These are phyloP conservation scores for Pyrus communis DNA, from an alignment of 306 rosid genomes.

Conservation along the genomic window DNA sequence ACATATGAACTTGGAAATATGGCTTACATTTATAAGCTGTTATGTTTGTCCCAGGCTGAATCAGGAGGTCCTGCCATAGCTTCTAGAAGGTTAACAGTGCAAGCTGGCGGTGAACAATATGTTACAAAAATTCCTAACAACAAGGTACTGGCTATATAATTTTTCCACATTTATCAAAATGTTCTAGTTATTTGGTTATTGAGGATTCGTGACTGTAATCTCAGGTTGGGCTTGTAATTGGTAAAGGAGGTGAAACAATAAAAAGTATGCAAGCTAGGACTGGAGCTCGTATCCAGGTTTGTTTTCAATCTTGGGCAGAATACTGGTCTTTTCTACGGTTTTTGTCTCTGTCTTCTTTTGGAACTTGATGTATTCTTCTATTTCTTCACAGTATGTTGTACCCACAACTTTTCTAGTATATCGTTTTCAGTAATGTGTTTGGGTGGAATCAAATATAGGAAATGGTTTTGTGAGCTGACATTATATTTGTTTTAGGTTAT, in stretches of 20 bases:
- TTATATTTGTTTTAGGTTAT: conserved; percentile 52
- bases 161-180: background rate
- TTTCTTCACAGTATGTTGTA: background rate
- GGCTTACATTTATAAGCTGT: background rate
- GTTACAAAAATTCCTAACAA: conserved; percentile 75
- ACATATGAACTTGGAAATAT: background rate
- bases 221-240: conserved; percentile 95
- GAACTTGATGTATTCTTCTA: background rate
- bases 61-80: conserved; percentile 78
- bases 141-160: conserved; percentile 43
- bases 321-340: background rate
- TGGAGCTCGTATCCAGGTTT: conserved; percentile 94
- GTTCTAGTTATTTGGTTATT: background rate
- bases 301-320: background rate
- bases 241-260: conserved; percentile 95
- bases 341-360: background rate
- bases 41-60: conserved; percentile 61
- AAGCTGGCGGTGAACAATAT: conserved; percentile 74
- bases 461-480: background rate
- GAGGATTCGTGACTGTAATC: background rate
- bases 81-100: conserved; percentile 59
- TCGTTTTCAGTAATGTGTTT: background rate
- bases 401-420: background rate
- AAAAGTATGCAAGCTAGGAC: conserved; percentile 85
- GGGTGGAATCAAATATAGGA: background rate